Evolutionary conservation across 768 basidiomycete genomes (phyloP), one percentile per base, ranked within the genome.

Genomic region (Boletus barrowsii): DNA sequence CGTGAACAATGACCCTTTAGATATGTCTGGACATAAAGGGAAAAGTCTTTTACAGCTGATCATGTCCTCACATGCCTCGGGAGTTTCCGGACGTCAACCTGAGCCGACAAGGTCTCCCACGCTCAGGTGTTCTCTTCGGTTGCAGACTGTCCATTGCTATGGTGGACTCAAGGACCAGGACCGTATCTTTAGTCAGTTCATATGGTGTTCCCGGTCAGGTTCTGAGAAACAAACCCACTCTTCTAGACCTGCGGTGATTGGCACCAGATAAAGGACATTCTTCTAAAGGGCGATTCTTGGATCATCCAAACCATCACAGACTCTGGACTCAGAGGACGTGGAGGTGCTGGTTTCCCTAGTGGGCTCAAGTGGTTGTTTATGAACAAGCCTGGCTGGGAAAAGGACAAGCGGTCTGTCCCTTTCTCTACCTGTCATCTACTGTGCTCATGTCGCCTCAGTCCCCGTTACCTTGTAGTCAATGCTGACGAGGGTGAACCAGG

Each of bases 301-400:
- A 94, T 98, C 64, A 98, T 98, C 55, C 87, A 97, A 68, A 86
- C 85, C 42, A 90, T 98, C 66, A 98, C 98, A 72, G 93, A 92
- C 65, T 97, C 93, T 20, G 96, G 96, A 43, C 81, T 98, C 35
- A 85, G 96, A 66, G 96, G 96, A 13, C 87, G 96, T 51, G 96
- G 96, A 48, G 96, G 96, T 49, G 96, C 96, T 40, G 96, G 96
- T 30, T 99, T 99, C 69, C 96, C 96, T 0, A 90, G 87, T 60
- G 96, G 96, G 22, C 78, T 98, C 63, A 98, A 98, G 70, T 98
- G 95, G 95, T 90, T 87, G 65, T 94, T 93, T 71, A 96, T 98
- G 96, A 98, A 99, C 80, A 99, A 98, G 74, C 95, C 94, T n/a
- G 86, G 87, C 26, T 98, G 96, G 96, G 85, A 98, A 76, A 88